A percentile compares a stretch with the other conserved stretches of the same genome.
Conservation (phyloP, 176 grass and related monocot genomes). For the Eragrostis curvula region DNA sequence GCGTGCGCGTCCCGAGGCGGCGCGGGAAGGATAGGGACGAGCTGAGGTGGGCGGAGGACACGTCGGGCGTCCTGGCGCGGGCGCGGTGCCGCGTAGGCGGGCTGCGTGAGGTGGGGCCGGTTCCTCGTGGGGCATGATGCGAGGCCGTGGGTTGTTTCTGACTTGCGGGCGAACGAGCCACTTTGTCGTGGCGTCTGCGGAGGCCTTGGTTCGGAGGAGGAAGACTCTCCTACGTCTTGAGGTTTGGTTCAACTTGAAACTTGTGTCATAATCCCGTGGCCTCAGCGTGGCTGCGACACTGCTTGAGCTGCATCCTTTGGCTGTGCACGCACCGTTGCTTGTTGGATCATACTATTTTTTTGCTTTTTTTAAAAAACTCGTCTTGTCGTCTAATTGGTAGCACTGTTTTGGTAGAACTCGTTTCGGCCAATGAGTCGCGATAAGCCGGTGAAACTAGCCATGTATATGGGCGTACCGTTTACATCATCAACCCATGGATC, state of each 20-base stretch:
- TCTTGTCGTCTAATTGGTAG: too few species aligned
- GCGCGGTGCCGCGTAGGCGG: constrained; percentile 47
- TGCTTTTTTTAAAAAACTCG: too few species aligned
- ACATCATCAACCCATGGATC: too few species aligned
- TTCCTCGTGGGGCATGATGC: neutral
- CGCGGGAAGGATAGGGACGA: neutral
- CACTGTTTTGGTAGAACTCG: too few species aligned
- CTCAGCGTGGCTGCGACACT: neutral
- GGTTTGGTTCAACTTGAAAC: neutral
- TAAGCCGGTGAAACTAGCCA: too few species aligned
- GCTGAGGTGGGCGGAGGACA: constrained; percentile 13
- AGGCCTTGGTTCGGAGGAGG: neutral
- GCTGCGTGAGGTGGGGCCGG: neutral
- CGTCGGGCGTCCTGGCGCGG: constrained; percentile 7
- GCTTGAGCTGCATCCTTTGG: too few species aligned
- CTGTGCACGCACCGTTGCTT: too few species aligned
- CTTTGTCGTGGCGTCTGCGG: constrained; percentile 14
- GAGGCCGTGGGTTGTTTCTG: neutral
- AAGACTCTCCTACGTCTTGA: neutral
- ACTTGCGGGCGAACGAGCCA: neutral
- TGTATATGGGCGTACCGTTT: too few species aligned
- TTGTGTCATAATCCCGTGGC: neutral
- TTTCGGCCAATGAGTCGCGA: too few species aligned
- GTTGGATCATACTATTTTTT: too few species aligned
- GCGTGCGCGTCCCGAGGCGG: constrained; percentile 11